Conservation (phyloP, 805 yeast species). For the Tetrapisispora arboricola region DNA sequence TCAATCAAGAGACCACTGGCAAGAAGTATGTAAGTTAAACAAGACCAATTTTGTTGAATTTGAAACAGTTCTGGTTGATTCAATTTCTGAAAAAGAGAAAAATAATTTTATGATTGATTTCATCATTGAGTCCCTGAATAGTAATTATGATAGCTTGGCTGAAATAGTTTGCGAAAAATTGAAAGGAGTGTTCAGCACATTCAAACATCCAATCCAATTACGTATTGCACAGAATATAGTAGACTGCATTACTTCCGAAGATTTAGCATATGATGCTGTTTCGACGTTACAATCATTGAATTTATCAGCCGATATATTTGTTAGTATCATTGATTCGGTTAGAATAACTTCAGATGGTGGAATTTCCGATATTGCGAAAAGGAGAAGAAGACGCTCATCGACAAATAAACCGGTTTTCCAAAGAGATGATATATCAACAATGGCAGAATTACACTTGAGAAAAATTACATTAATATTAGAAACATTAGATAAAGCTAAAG, state of each 20-base stretch:
- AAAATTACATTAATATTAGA: slow-evolving; percentile 74
- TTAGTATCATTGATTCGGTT: slow-evolving; percentile 47
- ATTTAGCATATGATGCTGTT: slow-evolving; percentile 41
- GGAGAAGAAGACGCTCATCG: slow-evolving; percentile 71
- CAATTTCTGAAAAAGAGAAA: slow-evolving; percentile 55
- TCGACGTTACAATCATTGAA: slow-evolving; percentile 45
- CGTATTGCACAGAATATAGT: slow-evolving; percentile 50
- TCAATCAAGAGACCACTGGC: slow-evolving; percentile 37
- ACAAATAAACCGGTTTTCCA: slow-evolving; percentile 67
- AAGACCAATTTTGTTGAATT: slow-evolving; percentile 43
- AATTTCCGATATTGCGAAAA: slow-evolving; percentile 43
- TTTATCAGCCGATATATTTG: slow-evolving; percentile 47
- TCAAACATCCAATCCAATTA: slow-evolving; percentile 50
- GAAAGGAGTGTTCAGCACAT: slow-evolving; percentile 41
- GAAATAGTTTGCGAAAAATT: slow-evolving; percentile 43
- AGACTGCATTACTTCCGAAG: slow-evolving; percentile 39
- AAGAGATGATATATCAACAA: slow-evolving; percentile 53
- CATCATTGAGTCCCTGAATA: slow-evolving; percentile 42
- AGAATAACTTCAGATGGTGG: slow-evolving; percentile 40
- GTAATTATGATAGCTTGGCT: slow-evolving; percentile 35
- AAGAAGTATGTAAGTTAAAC: slow-evolving; percentile 34
- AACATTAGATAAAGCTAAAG: slow-evolving; percentile 45
- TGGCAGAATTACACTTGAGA: slow-evolving; percentile 71
- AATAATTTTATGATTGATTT: slow-evolving; percentile 48
- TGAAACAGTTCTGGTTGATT: slow-evolving; percentile 47